Percentiles rank a stretch among this genome's conserved stretches.
These are phyloP conservation scores for Carex scoparia DNA, from an alignment of 176 grass and related monocot genomes.

Conservation along the genomic window DNA sequence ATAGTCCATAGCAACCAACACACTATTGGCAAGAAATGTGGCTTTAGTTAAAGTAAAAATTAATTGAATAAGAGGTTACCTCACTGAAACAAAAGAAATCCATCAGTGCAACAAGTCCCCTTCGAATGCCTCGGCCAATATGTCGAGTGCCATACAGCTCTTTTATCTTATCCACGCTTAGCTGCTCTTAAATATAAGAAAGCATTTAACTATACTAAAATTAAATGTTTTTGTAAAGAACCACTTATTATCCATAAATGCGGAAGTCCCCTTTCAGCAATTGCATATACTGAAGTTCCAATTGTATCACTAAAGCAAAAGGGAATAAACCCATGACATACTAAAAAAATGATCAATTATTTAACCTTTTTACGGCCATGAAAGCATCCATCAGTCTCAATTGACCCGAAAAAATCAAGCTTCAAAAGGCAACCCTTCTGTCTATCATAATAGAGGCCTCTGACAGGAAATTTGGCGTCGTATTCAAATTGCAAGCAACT, in stretches of 20 bases:
- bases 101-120: conserved; percentile 88
- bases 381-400: conserved; percentile 88
- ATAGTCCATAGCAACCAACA: neutral
- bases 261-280: neutral
- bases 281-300: neutral
- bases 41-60: conserved; percentile 26
- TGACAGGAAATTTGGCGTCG: conserved; percentile 73
- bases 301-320: neutral
- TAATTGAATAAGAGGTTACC: conserved; percentile 36
- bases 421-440: conserved; percentile 85
- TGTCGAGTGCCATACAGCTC: conserved; percentile 86
- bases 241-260: neutral
- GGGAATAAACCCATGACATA: neutral
- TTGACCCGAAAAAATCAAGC: conserved; percentile 97
- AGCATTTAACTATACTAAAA: neutral
- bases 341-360: neutral
- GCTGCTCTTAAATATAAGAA: conserved; percentile 39
- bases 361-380: conserved; percentile 76
- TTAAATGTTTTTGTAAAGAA: neutral
- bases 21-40: neutral
- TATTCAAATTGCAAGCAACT: conserved; percentile 90
- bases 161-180: conserved; percentile 71
- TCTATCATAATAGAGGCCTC: conserved; percentile 91
- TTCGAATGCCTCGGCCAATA: conserved; percentile 74
- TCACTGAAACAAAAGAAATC: conserved; percentile 99